phyloP scores from a whole-genome alignment of 192 early-diverging fungal species.

The Coemansia sp. region DNA sequence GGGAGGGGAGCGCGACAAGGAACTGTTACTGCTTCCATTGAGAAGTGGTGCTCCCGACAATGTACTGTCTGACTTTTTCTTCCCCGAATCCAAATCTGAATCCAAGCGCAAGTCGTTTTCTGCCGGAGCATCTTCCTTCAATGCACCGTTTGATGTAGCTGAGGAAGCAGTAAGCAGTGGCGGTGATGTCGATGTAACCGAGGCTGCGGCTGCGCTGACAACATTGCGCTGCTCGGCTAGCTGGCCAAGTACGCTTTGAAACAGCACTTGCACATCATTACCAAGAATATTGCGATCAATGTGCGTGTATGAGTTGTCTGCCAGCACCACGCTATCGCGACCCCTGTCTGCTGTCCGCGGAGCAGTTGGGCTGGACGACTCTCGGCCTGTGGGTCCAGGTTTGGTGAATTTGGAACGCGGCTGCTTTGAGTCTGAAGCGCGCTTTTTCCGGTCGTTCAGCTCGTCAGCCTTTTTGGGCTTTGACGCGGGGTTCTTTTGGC shows the following conservation, averaged over 20 bases:
- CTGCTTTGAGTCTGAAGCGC: conserved; percentile 30
- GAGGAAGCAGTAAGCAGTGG: background rate
- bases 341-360: conserved; percentile 18
- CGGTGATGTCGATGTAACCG: conserved; percentile 4
- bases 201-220: conserved; percentile 22
- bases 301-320: conserved; percentile 27
- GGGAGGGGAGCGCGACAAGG: background rate
- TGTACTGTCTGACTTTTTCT: background rate
- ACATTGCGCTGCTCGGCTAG: conserved; percentile 42
- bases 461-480: conserved; percentile 36
- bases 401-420: conserved; percentile 23
- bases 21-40: conserved; percentile 11
- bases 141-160: background rate
- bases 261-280: conserved; percentile 47
- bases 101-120: background rate
- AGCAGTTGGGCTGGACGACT: conserved; percentile 40
- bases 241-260: conserved; percentile 53
- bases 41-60: background rate
- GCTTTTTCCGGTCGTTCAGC: conserved; percentile 33
- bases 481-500: conserved; percentile 24
- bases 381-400: conserved; percentile 9
- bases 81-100: conserved; percentile 1
- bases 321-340: conserved; percentile 12
- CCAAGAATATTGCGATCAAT: conserved; percentile 50
- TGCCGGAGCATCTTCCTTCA: background rate